Base-by-base conservation (phyloP, 1,284 basidiomycete species). In the Anthracocystis walkeri region DNA sequence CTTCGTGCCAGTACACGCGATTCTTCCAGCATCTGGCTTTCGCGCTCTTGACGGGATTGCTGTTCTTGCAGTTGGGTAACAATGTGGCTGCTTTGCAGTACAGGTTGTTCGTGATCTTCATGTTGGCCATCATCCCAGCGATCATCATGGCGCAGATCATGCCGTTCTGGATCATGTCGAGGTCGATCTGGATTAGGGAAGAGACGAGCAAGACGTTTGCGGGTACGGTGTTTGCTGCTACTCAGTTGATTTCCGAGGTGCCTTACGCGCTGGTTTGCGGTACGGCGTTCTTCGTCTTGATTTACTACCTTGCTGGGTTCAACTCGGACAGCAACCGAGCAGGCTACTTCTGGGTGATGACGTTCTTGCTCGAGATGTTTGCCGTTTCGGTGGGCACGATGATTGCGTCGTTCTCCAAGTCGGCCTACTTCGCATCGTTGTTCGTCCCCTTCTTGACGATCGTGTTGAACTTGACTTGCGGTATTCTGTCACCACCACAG, bases 81-180 rank as follows among this genome's bases (percentile, higher is more conserved):
- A 90, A 90, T 67, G 73, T 90, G 42, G 89, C 91, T 51, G 90
- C 92, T 51, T 86, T 97, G 29, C 92, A 97, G 82, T 95, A 94
- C 87, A 89, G 93, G 41, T 89, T 93, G 40, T 95, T 95, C 85
- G 89, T 88, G 27, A 90, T 92, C 57, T 82, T 76, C 14, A 79
- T 67, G 60, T 53, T 86, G 84, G 87, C 88, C 18, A 89, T 93
- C 49, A 84, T 93, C 29, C 92, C 92, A 20, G 91, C 91, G 27
- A 89, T 93, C 75, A 87, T 93, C 75, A 92, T 93, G 88, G 87
- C 89, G 2, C 92, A 93, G 85, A 91, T 95, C 64, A 91, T 94
- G 85, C 93, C 94, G 0, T 93, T 80, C 87, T 96, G 93, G 88
- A 92, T 96, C 81, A 88, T 91, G 86, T 92, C 92, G 67, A 88